Percentiles rank a stretch among this genome's conserved stretches.
phyloP scores from a whole-genome alignment of 345 rosid species.

The Sapria himalayana region DNA sequence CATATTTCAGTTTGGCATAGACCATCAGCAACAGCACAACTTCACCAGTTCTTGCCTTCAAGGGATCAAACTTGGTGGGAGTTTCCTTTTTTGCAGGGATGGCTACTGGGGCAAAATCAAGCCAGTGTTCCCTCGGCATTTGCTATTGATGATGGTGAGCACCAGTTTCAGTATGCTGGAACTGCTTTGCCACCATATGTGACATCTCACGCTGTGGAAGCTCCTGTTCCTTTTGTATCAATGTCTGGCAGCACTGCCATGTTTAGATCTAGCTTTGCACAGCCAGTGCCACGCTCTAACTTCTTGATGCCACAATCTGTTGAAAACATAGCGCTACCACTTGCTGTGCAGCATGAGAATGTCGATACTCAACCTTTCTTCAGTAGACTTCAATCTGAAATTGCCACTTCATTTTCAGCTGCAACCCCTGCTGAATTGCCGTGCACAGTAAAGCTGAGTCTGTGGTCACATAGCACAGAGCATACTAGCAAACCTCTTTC shows the following conservation, averaged over 20 bases:
- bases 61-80: slow-evolving; percentile 49
- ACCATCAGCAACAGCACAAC: too few species aligned
- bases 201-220: slow-evolving; percentile 23
- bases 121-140: slow-evolving; percentile 24
- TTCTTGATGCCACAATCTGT: slow-evolving; percentile 23
- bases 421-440: slow-evolving; percentile 84
- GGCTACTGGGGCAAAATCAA: slow-evolving; percentile 61
- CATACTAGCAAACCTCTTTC: slow-evolving; percentile 43
- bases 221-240: slow-evolving; percentile 26
- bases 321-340: slow-evolving; percentile 18
- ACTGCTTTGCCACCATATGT: slow-evolving; percentile 17
- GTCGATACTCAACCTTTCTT: slow-evolving; percentile 30
- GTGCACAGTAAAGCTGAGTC: slow-evolving; percentile 77
- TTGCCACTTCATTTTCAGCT: slow-evolving; percentile 62
- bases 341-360: slow-evolving; percentile 14
- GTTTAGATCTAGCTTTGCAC: slow-evolving; percentile 22
- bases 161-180: slow-evolving; percentile 14
- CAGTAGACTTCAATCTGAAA: slow-evolving; percentile 47
- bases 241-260: slow-evolving; percentile 28
- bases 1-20: slow-evolving; percentile 9
- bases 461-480: slow-evolving; percentile 70
- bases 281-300: slow-evolving; percentile 19
- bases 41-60: slow-evolving; percentile 28
- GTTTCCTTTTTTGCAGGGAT: slow-evolving; percentile 54
- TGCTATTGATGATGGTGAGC: slow-evolving; percentile 23